A percentile compares a stretch with the other conserved stretches of the same genome.
These are phyloP conservation scores for Xylaria sp. DNA, from an alignment of 2,329 filamentous ascomycete species.

Conservation along the genomic window DNA sequence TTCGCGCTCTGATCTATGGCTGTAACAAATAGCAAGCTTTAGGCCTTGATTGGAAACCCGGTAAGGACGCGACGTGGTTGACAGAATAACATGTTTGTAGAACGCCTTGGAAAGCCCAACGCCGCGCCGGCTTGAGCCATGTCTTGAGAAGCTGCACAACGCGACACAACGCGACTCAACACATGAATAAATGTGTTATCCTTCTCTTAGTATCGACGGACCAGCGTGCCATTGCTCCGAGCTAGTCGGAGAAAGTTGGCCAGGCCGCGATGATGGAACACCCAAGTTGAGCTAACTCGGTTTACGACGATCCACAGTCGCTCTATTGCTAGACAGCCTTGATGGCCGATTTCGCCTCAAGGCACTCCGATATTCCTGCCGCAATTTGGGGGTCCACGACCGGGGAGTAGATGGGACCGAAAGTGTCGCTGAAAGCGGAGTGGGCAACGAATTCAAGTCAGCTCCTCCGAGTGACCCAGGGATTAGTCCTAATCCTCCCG, in stretches of 20 bases:
- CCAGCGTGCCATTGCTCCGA: background rate
- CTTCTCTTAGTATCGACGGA: too few relatives aligned
- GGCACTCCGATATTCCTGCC: background rate
- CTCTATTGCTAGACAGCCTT: background rate
- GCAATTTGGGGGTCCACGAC: background rate
- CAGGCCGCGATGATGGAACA: too few relatives aligned
- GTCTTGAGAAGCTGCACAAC: too few relatives aligned
- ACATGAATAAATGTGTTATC: too few relatives aligned
- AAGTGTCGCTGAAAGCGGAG: background rate
- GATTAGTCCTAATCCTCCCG: background rate
- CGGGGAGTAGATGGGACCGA: background rate
- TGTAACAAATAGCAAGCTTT: too few relatives aligned
- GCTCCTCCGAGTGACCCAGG: background rate
- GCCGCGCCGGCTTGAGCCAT: too few relatives aligned
- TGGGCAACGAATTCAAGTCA: background rate
- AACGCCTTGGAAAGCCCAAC: too few relatives aligned
- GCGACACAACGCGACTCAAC: too few relatives aligned
- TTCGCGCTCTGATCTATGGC: too few relatives aligned
- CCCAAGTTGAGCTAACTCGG: background rate
- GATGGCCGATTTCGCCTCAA: background rate
- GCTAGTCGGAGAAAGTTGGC: background rate
- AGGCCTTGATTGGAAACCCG: too few relatives aligned
- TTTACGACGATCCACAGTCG: background rate
- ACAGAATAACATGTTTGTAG: too few relatives aligned
- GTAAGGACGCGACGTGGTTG: too few relatives aligned